Evolutionary conservation across 2,329 filamentous ascomycete species (phyloP).

Genomic region (Talaromyces amestolkiae): DNA sequence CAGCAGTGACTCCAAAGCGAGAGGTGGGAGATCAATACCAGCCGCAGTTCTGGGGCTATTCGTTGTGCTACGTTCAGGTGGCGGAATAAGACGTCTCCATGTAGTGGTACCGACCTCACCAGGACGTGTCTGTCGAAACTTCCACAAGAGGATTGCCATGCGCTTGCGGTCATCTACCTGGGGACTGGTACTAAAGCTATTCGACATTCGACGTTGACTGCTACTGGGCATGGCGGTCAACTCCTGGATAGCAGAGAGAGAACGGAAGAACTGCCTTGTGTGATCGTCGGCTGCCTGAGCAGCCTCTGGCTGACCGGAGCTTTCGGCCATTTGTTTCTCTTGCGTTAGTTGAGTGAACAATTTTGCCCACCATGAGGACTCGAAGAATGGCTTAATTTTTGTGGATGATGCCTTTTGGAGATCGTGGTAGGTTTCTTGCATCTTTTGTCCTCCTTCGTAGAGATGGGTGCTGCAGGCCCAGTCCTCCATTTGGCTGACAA

Average conservation of each 20-base stretch:
- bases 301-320: conserved; percentile 31
- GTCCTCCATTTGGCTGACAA: conserved; percentile 38
- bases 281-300: conserved; percentile 35
- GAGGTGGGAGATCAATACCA: conserved; percentile 37
- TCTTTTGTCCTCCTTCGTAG: conserved; percentile 37
- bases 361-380: conserved; percentile 47
- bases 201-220: conserved; percentile 28
- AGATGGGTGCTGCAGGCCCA: conserved; percentile 46
- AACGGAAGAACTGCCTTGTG: conserved; percentile 38
- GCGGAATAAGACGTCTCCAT: conserved; percentile 44
- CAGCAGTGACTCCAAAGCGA: conserved; percentile 37
- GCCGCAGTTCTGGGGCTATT: conserved; percentile 36
- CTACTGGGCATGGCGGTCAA: conserved; percentile 36
- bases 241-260: conserved; percentile 48
- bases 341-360: conserved; percentile 44
- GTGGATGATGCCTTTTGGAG: conserved; percentile 36
- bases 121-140: conserved; percentile 44
- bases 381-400: conserved; percentile 44
- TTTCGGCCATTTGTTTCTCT: conserved; percentile 39
- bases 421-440: conserved; percentile 34
- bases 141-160: conserved; percentile 48
- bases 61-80: conserved; percentile 35
- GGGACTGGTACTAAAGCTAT: conserved; percentile 26
- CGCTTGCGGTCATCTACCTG: conserved; percentile 33
- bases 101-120: conserved; percentile 44